These are phyloP conservation scores for Veloboletus limbatus DNA, from an alignment of 1,284 basidiomycete genomes.

Conservation along the genomic window DNA sequence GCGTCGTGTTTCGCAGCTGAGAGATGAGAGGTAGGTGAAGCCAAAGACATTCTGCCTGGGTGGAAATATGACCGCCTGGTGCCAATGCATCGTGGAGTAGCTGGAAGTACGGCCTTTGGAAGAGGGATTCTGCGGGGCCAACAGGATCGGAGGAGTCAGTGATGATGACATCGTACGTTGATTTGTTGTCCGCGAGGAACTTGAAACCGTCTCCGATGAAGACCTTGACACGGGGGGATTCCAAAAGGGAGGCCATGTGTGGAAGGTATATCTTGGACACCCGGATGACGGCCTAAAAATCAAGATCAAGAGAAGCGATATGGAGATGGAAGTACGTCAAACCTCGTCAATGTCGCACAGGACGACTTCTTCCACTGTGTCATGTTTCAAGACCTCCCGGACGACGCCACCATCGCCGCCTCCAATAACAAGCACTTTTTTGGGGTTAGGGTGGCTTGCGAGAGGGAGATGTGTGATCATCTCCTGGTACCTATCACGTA, in stretches of 20 bases:
- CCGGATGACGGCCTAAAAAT: conserved; percentile 81
- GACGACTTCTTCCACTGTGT: conserved; percentile 87
- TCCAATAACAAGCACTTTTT: conserved; percentile 94
- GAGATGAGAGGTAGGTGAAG: conserved; percentile 89
- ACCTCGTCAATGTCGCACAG: conserved; percentile 99
- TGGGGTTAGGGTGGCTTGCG: conserved; percentile 94
- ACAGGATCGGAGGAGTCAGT: conserved; percentile 99
- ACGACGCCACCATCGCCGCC: conserved; percentile 97
- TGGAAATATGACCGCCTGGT: conserved; percentile 92
- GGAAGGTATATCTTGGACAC: conserved; percentile 94
- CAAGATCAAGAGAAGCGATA: neutral
- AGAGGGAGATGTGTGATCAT: conserved; percentile 98
- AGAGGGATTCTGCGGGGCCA: conserved; percentile 91
- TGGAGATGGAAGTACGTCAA: conserved; percentile 11
- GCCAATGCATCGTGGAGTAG: conserved; percentile 88
- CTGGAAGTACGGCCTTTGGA: conserved; percentile 97
- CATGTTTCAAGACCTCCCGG: conserved; percentile 95
- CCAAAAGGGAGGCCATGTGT: conserved; percentile 87
- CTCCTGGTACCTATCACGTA: conserved; percentile 84
- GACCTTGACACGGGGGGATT: conserved; percentile 84
- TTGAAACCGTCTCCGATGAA: conserved; percentile 97
- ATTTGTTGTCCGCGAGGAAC: conserved; percentile 88
- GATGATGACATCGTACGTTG: conserved; percentile 96
- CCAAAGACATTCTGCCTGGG: conserved; percentile 97
- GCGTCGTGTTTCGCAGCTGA: conserved; percentile 72